Percentiles rank a stretch among this genome's conserved stretches.
These are phyloP conservation scores for Lachnellula arida DNA, from an alignment of 2,329 filamentous ascomycete species.

Conservation along the genomic window DNA sequence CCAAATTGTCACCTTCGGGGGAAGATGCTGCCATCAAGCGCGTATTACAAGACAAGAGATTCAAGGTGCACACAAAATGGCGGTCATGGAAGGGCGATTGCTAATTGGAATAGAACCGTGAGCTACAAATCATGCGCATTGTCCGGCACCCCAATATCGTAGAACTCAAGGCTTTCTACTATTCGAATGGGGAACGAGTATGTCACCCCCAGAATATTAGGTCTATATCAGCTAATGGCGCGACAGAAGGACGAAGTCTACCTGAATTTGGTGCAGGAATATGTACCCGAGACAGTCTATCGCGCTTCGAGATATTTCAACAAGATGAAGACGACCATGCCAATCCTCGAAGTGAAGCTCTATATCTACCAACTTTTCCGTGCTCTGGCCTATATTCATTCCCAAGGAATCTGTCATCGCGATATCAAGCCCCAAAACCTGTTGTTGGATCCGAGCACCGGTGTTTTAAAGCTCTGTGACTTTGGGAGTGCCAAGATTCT, in stretches of 20 bases:
- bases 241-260: conserved; percentile 94
- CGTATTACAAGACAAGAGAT: conserved; percentile 97
- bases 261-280: conserved; percentile 96
- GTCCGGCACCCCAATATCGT: conserved; percentile 98
- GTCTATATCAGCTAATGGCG: conserved; percentile 7
- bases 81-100: conserved; percentile 1
- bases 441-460: conserved; percentile 83
- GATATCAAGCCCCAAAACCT: conserved; percentile 99
- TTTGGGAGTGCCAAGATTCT: conserved; percentile 98
- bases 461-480: conserved; percentile 94
- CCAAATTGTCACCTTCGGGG: conserved; percentile 93
- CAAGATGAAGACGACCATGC: conserved; percentile 99
- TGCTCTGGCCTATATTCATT: conserved; percentile 97
- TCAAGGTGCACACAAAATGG: conserved; percentile 68
- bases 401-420: conserved; percentile 96
- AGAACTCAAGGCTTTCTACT: conserved; percentile 98
- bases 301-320: conserved; percentile 98
- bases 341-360: conserved; percentile 95
- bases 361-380: conserved; percentile 99
- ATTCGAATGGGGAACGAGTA: conserved; percentile 97
- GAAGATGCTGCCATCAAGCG: conserved; percentile 99
- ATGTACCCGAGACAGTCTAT: conserved; percentile 97
- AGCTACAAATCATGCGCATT: conserved; percentile 99
- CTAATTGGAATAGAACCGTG: conserved; percentile 71
- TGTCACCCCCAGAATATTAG: conserved; percentile 29